A percentile compares a stretch with the other conserved stretches of the same genome.
Evolutionary conservation across 2,329 filamentous ascomycete genomes (phyloP).

Genomic region (Lasiodiplodia sp.): DNA sequence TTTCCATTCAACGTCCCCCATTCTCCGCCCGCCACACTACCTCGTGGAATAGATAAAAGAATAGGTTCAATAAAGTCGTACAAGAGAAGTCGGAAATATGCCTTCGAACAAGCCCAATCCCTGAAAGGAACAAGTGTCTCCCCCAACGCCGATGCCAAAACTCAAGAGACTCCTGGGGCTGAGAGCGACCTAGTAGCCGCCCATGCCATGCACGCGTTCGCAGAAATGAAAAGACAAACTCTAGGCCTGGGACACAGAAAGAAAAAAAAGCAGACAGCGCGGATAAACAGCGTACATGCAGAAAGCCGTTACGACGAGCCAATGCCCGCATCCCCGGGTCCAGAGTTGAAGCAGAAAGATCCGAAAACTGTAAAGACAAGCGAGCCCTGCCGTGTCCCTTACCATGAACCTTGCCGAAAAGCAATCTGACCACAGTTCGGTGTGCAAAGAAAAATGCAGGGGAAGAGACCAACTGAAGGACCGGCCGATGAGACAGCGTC

Average conservation of each 20-base stretch:
- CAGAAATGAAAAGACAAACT: slow-evolving; percentile 23
- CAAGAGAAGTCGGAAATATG: slow-evolving; percentile 13
- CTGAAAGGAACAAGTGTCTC: slow-evolving; percentile 3
- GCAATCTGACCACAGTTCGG: slow-evolving; percentile 17
- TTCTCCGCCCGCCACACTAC: slow-evolving; percentile 3
- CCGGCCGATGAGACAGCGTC: slow-evolving; percentile 19
- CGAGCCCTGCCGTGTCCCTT: slow-evolving; percentile 15
- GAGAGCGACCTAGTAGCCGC: slow-evolving; percentile 11
- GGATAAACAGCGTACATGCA: slow-evolving; percentile 12
- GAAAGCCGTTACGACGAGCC: slow-evolving; percentile 20
- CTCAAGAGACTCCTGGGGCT: slow-evolving; percentile 20
- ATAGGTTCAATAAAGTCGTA: slow-evolving; percentile 21
- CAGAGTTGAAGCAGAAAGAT: slow-evolving; percentile 19
- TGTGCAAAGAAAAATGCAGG: slow-evolving; percentile 10
- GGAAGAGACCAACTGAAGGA: slow-evolving; percentile 10
- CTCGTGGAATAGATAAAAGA: neutral
- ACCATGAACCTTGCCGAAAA: slow-evolving; percentile 15
- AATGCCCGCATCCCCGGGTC: slow-evolving; percentile 19
- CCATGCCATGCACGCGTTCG: slow-evolving; percentile 22
- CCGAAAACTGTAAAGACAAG: slow-evolving; percentile 28
- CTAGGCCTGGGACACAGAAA: slow-evolving; percentile 3
- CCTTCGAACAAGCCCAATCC: slow-evolving; percentile 18
- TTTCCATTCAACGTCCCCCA: neutral
- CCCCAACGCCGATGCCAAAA: slow-evolving; percentile 22
- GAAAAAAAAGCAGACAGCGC: neutral